phyloP scores from a whole-genome alignment of 2,329 filamentous ascomycete species.

The Aureobasidium vineae region DNA sequence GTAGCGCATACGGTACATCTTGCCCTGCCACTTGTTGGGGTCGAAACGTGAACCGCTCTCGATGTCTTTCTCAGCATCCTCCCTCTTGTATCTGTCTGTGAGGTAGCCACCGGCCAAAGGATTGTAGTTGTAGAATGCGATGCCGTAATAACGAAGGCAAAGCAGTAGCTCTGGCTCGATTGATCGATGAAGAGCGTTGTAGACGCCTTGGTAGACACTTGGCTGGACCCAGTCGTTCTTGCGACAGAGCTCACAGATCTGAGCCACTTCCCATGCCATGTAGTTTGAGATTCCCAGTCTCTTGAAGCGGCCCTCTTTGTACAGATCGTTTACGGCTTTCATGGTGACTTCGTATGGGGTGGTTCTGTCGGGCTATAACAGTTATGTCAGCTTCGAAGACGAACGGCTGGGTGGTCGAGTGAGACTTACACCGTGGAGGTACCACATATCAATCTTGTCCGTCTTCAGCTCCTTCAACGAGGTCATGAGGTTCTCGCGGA shows the following conservation, averaged over 20 bases:
- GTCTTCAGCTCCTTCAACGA: slow-evolving; percentile 44
- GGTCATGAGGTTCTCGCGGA: slow-evolving; percentile 39
- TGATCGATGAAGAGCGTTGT: slow-evolving; percentile 42
- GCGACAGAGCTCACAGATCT: slow-evolving; percentile 49
- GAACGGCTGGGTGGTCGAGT: background rate
- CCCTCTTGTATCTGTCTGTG: slow-evolving; percentile 43
- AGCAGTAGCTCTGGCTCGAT: slow-evolving; percentile 47
- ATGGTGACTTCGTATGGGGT: slow-evolving; percentile 50
- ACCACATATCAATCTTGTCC: slow-evolving; percentile 49
- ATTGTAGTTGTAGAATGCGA: slow-evolving; percentile 45
- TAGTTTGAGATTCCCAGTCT: slow-evolving; percentile 50
- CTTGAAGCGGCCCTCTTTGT: slow-evolving; percentile 49
- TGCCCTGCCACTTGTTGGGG: slow-evolving; percentile 43
- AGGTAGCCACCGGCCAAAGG: slow-evolving; percentile 50
- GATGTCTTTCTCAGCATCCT: slow-evolving; percentile 39
- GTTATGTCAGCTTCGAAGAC: background rate
- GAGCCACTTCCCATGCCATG: slow-evolving; percentile 48
- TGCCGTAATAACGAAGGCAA: slow-evolving; percentile 45
- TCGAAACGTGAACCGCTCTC: slow-evolving; percentile 44
- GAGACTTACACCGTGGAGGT: slow-evolving; percentile 45
- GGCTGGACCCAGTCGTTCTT: slow-evolving; percentile 46
- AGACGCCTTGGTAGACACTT: slow-evolving; percentile 50
- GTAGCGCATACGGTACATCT: slow-evolving; percentile 42
- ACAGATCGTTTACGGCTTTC: slow-evolving; percentile 48
- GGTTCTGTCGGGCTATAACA: slow-evolving; percentile 44